phyloP scores from a whole-genome alignment of 1,284 basidiomycete species.

The Heterobasidion annosum region DNA sequence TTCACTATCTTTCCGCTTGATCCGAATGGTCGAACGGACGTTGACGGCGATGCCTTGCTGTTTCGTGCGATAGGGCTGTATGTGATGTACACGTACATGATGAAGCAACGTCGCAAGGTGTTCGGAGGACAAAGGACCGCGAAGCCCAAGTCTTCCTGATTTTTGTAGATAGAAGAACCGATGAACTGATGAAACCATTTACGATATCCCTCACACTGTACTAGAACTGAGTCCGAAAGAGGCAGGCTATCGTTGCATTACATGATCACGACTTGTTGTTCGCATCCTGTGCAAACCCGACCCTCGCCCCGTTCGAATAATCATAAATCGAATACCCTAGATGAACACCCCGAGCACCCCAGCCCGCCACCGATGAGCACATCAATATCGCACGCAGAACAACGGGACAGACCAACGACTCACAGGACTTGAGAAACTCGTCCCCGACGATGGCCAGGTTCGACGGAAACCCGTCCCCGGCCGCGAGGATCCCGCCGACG shows the following conservation, averaged over 20 bases:
- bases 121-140: slow-evolving; percentile 34
- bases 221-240: no score
- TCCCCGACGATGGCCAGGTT: slow-evolving; percentile 61
- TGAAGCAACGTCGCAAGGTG: slow-evolving; percentile 73
- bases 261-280: slow-evolving; percentile 28
- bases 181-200: no score
- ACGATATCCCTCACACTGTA: no score
- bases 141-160: slow-evolving; percentile 22
- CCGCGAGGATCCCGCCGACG: slow-evolving; percentile 58
- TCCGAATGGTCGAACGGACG: neutral
- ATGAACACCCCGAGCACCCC: neutral
- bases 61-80: slow-evolving; percentile 55
- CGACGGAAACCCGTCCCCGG: slow-evolving; percentile 34
- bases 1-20: neutral
- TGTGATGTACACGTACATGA: slow-evolving; percentile 87
- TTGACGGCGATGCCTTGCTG: slow-evolving; percentile 4
- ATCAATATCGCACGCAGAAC: neutral
- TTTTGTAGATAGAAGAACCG: no score
- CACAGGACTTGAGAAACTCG: slow-evolving; percentile 65
- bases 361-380: slow-evolving; percentile 2
- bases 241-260: no score
- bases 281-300: slow-evolving; percentile 52
- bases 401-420: slow-evolving; percentile 14
- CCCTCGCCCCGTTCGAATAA: slow-evolving; percentile 41
- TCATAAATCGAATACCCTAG: slow-evolving; percentile 55